Conservation (phyloP, 2,329 filamentous ascomycete genomes). For the Magnaporthiopsis incrustans region DNA sequence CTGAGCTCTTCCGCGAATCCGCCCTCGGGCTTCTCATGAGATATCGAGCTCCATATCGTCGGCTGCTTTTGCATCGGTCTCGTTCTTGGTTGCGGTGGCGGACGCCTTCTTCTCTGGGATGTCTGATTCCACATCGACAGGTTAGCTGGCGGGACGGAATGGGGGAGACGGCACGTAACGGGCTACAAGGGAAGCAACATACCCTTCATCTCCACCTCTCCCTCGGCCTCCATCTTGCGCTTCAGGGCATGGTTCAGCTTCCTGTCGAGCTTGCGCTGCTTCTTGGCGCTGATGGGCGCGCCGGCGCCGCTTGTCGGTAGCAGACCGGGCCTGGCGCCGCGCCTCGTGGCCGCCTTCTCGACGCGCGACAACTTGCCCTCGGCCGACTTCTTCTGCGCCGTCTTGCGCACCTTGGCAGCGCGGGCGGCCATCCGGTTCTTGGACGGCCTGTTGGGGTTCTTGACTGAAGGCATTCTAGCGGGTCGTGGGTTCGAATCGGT, state of each 20-base stretch:
- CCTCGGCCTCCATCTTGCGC: slow-evolving; percentile 42
- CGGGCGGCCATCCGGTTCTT: slow-evolving; percentile 43
- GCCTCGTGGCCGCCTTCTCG: slow-evolving; percentile 29
- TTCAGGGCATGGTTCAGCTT: slow-evolving; percentile 43
- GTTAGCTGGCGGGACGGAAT: background rate
- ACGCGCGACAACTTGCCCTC: slow-evolving; percentile 16
- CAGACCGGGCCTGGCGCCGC: slow-evolving; percentile 44
- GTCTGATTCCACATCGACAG: background rate
- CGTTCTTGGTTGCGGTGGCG: background rate
- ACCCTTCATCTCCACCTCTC: slow-evolving; percentile 29
- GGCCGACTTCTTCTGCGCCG: slow-evolving; percentile 32
- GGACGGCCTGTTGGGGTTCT: slow-evolving; percentile 50
- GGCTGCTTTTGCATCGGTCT: background rate
- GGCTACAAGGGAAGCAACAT: background rate
- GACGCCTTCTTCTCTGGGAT: background rate
- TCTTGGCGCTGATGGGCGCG: slow-evolving; percentile 44
- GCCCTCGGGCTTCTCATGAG: background rate
- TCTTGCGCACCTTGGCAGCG: slow-evolving; percentile 35
- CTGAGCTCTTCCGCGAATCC: background rate
- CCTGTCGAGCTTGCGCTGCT: slow-evolving; percentile 47
- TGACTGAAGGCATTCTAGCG: slow-evolving; percentile 42
- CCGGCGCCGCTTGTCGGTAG: slow-evolving; percentile 48
- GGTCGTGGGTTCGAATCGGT: background rate
- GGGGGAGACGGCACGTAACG: background rate
- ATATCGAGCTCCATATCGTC: slow-evolving; percentile 9